Evolutionary conservation across 768 basidiomycete genomes (phyloP).

Genomic region (Suillus paluster): DNA sequence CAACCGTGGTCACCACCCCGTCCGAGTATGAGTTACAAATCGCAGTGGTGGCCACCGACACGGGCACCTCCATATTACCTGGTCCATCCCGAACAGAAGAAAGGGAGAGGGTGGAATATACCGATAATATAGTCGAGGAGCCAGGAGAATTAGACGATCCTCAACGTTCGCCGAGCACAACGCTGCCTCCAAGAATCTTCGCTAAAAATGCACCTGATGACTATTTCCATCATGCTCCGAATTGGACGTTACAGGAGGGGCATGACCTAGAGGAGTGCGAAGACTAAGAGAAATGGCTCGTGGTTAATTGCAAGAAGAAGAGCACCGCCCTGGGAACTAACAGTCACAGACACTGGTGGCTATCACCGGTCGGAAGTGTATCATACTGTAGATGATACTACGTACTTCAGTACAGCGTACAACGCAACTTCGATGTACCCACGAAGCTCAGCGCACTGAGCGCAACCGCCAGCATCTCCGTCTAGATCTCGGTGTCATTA

Average conservation of each 20-base stretch:
- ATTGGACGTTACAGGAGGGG: neutral
- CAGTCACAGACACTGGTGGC: neutral
- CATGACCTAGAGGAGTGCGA: neutral
- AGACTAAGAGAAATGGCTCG: neutral
- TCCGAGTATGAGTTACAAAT: neutral
- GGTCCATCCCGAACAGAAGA: neutral
- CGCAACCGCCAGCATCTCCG: no score
- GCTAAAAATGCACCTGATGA: neutral
- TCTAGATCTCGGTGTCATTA: no score
- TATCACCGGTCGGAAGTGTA: neutral
- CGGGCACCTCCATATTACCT: neutral
- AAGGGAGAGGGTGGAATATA: neutral
- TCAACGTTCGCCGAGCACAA: neutral
- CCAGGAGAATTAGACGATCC: neutral
- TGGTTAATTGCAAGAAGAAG: neutral
- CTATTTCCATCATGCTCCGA: neutral
- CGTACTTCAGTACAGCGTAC: no score
- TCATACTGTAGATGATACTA: neutral
- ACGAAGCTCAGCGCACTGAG: no score
- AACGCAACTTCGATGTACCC: no score
- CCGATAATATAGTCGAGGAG: neutral
- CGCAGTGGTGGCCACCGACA: neutral
- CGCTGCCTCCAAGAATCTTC: neutral
- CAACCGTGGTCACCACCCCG: neutral
- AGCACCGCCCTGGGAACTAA: neutral